These are phyloP conservation scores for Colletotrichum spinosum DNA, from an alignment of 2,329 filamentous ascomycete species.

Conservation along the genomic window DNA sequence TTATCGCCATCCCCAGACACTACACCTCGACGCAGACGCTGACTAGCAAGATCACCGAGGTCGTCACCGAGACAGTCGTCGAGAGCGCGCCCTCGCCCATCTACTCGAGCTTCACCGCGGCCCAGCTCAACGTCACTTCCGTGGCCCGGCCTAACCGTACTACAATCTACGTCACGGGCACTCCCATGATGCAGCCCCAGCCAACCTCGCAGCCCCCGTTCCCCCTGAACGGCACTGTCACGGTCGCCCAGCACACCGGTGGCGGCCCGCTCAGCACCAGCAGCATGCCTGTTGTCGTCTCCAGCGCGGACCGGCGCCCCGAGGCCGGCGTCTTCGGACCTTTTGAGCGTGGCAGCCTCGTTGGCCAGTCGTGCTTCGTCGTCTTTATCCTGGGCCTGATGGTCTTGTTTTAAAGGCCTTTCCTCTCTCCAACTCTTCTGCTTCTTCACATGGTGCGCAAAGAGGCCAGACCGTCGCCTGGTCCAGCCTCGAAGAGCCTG, in stretches of 20 bases:
- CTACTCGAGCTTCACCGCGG: slow-evolving; percentile 15
- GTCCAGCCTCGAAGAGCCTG: no score
- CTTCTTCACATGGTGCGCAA: not conserved
- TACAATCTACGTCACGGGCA: slow-evolving; percentile 42
- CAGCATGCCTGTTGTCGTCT: slow-evolving; percentile 45
- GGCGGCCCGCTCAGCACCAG: slow-evolving; percentile 17
- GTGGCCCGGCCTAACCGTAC: slow-evolving; percentile 9
- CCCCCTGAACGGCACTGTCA: slow-evolving; percentile 41
- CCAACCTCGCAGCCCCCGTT: slow-evolving; percentile 41
- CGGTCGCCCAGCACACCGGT: slow-evolving; percentile 34
- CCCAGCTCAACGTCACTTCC: not conserved
- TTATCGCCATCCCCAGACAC: no score
- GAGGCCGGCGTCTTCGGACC: slow-evolving; percentile 44
- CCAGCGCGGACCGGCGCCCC: slow-evolving; percentile 47
- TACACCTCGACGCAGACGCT: no score
- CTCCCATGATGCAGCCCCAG: slow-evolving; percentile 35
- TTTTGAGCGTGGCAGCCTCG: slow-evolving; percentile 46
- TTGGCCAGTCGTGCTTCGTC: slow-evolving; percentile 47
- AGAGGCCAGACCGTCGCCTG: not conserved
- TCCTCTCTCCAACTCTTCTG: not conserved
- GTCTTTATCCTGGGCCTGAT: slow-evolving; percentile 49
- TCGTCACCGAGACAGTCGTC: slow-evolving; percentile 45
- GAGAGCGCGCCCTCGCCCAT: no score
- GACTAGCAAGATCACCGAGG: slow-evolving; percentile 40
- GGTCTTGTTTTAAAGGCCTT: slow-evolving; percentile 45